phyloP scores from a whole-genome alignment of 2,329 filamentous ascomycete species.

The Simplicillium sp. region DNA sequence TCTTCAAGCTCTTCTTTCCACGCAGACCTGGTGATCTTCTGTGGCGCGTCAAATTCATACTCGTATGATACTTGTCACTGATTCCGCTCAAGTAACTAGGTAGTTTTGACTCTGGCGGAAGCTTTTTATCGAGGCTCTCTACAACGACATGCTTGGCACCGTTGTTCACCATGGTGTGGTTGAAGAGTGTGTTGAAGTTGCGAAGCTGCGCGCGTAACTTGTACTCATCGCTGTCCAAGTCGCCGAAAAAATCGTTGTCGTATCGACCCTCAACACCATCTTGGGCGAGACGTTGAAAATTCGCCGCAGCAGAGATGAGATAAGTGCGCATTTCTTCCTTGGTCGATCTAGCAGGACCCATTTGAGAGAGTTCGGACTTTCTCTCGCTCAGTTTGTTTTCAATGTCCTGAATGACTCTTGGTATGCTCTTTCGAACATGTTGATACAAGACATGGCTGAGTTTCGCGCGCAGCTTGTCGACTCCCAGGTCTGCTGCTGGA shows the following conservation, averaged over 20 bases:
- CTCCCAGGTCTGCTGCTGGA: conserved; percentile 9
- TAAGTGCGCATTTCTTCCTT: conserved; percentile 14
- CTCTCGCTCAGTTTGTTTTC: conserved; percentile 4
- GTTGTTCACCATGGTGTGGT: conserved; percentile 6
- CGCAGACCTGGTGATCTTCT: too few relatives aligned
- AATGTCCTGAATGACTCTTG: conserved; percentile 11
- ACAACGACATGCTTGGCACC: too few relatives aligned
- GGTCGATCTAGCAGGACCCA: conserved; percentile 8
- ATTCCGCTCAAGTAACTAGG: too few relatives aligned
- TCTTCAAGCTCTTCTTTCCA: not conserved
- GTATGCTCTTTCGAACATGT: conserved; percentile 13
- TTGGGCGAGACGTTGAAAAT: conserved; percentile 13
- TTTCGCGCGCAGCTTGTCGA: conserved; percentile 16
- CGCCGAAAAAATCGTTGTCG: conserved; percentile 20
- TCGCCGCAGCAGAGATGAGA: conserved; percentile 18
- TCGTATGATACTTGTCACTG: too few relatives aligned
- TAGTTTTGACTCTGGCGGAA: too few relatives aligned
- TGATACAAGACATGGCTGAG: conserved; percentile 17
- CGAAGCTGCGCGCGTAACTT: conserved; percentile 12
- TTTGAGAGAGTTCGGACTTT: conserved; percentile 1
- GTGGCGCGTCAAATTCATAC: too few relatives aligned
- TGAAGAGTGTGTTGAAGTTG: conserved; percentile 11
- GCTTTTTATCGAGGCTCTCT: too few relatives aligned
- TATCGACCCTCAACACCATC: conserved; percentile 8
- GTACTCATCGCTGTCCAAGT: not conserved